Conservation (phyloP, 2,329 filamentous ascomycete genomes). For the Aspergillus versicolor region DNA sequence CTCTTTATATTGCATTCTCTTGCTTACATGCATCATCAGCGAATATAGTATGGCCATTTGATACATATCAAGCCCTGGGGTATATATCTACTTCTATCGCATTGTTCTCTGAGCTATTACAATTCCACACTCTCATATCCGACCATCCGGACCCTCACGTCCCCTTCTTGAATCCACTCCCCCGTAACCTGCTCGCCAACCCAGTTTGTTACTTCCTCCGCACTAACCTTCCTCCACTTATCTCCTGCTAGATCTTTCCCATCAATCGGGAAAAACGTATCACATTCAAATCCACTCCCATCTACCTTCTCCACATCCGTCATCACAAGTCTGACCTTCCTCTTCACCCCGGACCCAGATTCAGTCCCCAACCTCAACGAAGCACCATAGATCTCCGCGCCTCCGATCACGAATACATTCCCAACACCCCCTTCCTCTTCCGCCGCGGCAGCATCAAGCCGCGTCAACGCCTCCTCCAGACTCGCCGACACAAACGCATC, state of each 20-base stretch:
- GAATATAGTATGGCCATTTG: not conserved
- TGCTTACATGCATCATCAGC: conserved; percentile 3
- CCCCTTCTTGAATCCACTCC: conserved; percentile 49
- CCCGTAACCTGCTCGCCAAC: conserved; percentile 42
- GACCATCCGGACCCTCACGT: conserved; percentile 50
- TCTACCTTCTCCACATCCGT: conserved; percentile 38
- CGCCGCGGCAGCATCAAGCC: conserved; percentile 29
- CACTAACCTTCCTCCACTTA: conserved; percentile 34
- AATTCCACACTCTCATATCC: conserved; percentile 39
- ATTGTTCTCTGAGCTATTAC: not conserved
- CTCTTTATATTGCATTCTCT: not conserved
- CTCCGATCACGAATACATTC: conserved; percentile 83
- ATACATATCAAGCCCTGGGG: not conserved
- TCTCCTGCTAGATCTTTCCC: conserved; percentile 27
- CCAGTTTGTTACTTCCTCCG: conserved; percentile 40
- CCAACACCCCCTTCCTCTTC: conserved; percentile 38
- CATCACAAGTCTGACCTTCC: conserved; percentile 39
- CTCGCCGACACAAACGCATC: conserved; percentile 56
- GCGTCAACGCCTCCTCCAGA: conserved; percentile 57
- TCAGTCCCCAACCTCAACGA: conserved; percentile 51
- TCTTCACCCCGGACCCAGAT: not conserved
- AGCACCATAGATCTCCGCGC: conserved; percentile 77
- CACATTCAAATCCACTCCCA: conserved; percentile 43
- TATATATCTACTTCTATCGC: not conserved
- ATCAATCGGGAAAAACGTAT: conserved; percentile 49